Evolutionary conservation across 768 basidiomycete genomes (phyloP), one percentile per base, ranked within the genome.

Genomic region (Termitomyces eurrhizus): DNA sequence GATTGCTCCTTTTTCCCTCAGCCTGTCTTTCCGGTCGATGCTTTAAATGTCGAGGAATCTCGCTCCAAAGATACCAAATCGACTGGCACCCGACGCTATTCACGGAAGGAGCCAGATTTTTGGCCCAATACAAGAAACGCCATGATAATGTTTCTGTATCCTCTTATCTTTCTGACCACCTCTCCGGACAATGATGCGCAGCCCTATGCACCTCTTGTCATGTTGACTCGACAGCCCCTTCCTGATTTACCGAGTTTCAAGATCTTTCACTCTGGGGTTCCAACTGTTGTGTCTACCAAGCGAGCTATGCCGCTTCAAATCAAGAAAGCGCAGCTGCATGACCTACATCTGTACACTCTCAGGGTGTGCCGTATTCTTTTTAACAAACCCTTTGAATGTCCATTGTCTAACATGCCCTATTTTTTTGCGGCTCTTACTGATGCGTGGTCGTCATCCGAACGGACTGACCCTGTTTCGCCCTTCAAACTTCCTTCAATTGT

Each of bases 301-400:
- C 80, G 75, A 56, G 83, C 77, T 16, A 76, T 77, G 1, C 80
- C 85, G 13, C 69, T 93, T 56, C 63, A 72, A 16, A 56, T 89
- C 8, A 75, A 82, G 39, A 66, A 79, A 26, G 74, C 73, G 8
- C 81, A 78, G 50, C 65, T 87, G 39, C 67, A 78, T 12, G 67
- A 77, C 11, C 72, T 93, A 24, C 77, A 85, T 63, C 69, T 70
- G 14, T 94, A 88, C 68, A 91, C 90, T 2, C 58, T 86, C 18
- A 80, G 89, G 58, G 56, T 90, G 18, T 85, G 78, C 65, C 83
- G 88, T 55, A 73, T 83, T 8, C 73, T 89, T 12, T 74, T 81
- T 65, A 92, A 92, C 73, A 93, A 91, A 67, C 80, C 86, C 1
- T 77, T 89, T 37, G 72, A 73, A n/a, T 87, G 86, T 69, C 55